Base-by-base conservation (phyloP, 352 stramenopile genomes). In the Globisporangium irregulare region DNA sequence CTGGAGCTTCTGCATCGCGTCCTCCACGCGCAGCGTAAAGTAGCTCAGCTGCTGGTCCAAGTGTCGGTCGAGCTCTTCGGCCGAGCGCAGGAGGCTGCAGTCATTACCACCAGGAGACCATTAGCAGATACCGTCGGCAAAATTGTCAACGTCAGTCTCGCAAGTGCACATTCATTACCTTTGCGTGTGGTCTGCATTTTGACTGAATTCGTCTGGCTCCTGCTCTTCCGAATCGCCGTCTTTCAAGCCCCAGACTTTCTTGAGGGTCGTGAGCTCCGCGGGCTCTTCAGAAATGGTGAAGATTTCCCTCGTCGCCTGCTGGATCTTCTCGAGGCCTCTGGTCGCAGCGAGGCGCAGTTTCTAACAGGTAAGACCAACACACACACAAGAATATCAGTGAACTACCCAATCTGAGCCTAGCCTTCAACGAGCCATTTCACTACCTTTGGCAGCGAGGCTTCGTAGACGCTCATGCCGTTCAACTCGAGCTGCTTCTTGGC, bases 401-500 rank as follows among this genome's bases (percentile, higher is more conserved):
- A 22, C 43, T 22, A n/a, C 2, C 41, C 4, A 1, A 15, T 41
- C 34, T 41, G 34, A 41, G 38, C 38, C 38, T 18, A 46, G 2
- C 12, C 38, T 46, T 46, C 12, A 46, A 6, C 15, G 38, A 46
- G 10, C 12, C 12, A 18, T 46, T 46, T 46, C 10, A 46, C 1
- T 61, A 90, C 82, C 70, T 85, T 73, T 9, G 75, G 67, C 5
- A 91, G 59, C 7, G 81, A 81, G 1, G 67, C 67, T 20, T 82
- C 72, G 27, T 80, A 67, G 12, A 85, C 77, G 22, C 63, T 70
- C 72, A 89, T 77, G 12, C 80, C 79, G 18, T 74, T 84, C 2
- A 75, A 62, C 58, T 87, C 77, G 38, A 90, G 72, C 64, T 87
- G 80, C 4, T 76, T 74, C 51, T 87, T 89, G 9, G 80, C 84